Evolutionary conservation across 805 yeast genomes (phyloP).

Genomic region (Wickerhamomyces rabaulensis): DNA sequence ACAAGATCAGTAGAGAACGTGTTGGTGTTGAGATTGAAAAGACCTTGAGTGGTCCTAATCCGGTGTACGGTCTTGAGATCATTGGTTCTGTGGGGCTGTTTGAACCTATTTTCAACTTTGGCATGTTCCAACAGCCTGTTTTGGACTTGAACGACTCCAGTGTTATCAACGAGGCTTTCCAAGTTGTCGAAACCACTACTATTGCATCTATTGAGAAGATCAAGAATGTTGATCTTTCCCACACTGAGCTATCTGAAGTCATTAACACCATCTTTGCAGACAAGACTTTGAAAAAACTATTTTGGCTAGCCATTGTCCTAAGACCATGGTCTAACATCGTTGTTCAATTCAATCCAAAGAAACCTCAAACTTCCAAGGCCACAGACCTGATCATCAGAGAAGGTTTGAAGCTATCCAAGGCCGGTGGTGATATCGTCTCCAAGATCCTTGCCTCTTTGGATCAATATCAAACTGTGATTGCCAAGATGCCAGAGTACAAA

Average conservation of each 20-base stretch:
- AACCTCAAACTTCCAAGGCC: constrained; percentile 32
- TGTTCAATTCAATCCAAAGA: constrained; percentile 35
- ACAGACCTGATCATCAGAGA: constrained; percentile 53
- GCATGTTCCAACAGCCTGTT: constrained; percentile 16
- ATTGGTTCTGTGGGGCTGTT: constrained; percentile 52
- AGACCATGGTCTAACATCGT: constrained; percentile 40
- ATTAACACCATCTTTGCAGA: neutral
- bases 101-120: constrained; percentile 49
- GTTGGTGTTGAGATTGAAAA: constrained; percentile 83
- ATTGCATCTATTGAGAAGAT: constrained; percentile 25
- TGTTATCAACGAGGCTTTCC: constrained; percentile 4
- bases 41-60: constrained; percentile 59
- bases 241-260: constrained; percentile 1
- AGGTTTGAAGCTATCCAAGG: constrained; percentile 61
- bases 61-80: constrained; percentile 56
- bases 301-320: constrained; percentile 44
- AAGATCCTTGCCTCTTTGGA: constrained; percentile 33
- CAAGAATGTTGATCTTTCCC: neutral
- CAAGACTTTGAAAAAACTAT: constrained; percentile 10
- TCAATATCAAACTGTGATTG: constrained; percentile 25
- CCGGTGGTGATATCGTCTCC: constrained; percentile 47
- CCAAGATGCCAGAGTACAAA: constrained; percentile 24
- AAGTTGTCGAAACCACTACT: constrained; percentile 4
- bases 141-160: constrained; percentile 16
- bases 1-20: constrained; percentile 85